Evolutionary conservation across 176 grass and related monocot genomes (phyloP), one percentile per base, ranked within the genome.

Genomic region (Olyra latifolia): DNA sequence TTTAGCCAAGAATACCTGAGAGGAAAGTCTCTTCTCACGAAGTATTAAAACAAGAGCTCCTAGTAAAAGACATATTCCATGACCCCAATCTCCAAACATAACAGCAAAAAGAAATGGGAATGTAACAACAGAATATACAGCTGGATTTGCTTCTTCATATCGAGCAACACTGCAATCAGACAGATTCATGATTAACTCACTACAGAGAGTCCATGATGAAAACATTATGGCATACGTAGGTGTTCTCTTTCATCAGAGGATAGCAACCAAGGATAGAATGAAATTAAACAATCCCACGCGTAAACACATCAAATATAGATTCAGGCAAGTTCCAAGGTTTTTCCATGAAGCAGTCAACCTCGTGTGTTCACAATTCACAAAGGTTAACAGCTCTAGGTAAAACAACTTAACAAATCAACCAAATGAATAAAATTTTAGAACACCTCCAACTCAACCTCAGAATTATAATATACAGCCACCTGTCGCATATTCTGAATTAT

Each of bases 1-100:
- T 60, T 81, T 45, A 66, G 25, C 16, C 38, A 57, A 76, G 42
- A 54, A 57, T 78, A 99, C 97, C 93, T 99, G 90, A 71, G 93
- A 99, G 48, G 86, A 88, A 75, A 99, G 91, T 86, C 91, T 99
- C 76, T 99, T 99, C 83, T 99, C 97, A 49, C 87, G 86, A 81
- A 93, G 70, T 85, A 99, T 99, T 71, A 99, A 91, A 77, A 99
- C 27, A 83, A 95, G 88, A 84, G 97, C 88, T 86, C 93, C 97
- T 48, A 99, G 58, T 75, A 99, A 86, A 48, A 99, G 76, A 81
- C 97, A 99, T 86, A 99, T 93, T 70, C 97, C 97, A 93, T 99
- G 97, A 39, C 97, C 97, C 97, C 97, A 99, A 86, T 99, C 97
- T 87, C 97, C 97, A 88, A 99, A 99, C 97, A 99, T 99, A 50